These are phyloP conservation scores for Theileria equi DNA, from an alignment of 169 alveolate species.

Conservation along the genomic window DNA sequence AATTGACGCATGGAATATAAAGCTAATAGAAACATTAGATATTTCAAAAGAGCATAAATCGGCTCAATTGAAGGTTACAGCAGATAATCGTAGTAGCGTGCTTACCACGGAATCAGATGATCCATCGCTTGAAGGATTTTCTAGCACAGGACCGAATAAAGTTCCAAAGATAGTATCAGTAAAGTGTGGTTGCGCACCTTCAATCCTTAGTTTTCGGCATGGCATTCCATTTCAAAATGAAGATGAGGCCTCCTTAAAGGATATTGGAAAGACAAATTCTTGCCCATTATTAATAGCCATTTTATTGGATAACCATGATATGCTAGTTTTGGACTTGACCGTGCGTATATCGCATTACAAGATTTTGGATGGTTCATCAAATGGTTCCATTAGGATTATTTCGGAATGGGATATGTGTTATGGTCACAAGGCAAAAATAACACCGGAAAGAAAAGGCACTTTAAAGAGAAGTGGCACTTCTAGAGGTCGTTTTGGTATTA, in stretches of 20 bases:
- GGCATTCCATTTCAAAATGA: no score
- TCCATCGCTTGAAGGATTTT: not conserved
- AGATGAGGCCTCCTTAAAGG: no score
- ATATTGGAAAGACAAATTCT: not conserved
- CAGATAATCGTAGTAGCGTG: not conserved
- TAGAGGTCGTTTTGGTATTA: not conserved
- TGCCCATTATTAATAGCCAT: constrained; percentile 25
- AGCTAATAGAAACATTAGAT: constrained; percentile 49
- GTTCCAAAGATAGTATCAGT: not conserved
- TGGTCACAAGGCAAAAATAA: not conserved
- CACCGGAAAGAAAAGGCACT: not conserved
- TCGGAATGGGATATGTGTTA: constrained; percentile 50
- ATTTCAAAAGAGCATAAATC: not conserved
- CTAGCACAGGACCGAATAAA: not conserved
- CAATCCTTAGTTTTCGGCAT: not conserved
- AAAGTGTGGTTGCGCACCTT: not conserved
- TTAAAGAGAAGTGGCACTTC: not conserved
- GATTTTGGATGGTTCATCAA: constrained; percentile 13
- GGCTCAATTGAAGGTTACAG: not conserved
- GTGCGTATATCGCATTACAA: constrained; percentile 31
- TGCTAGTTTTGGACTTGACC: constrained; percentile 60
- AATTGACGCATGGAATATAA: constrained; percentile 58
- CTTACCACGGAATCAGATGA: not conserved
- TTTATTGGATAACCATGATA: constrained; percentile 48
- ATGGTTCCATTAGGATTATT: constrained; percentile 41